These are phyloP conservation scores for Moringa oleifera DNA, from an alignment of 345 rosid species.

Conservation along the genomic window DNA sequence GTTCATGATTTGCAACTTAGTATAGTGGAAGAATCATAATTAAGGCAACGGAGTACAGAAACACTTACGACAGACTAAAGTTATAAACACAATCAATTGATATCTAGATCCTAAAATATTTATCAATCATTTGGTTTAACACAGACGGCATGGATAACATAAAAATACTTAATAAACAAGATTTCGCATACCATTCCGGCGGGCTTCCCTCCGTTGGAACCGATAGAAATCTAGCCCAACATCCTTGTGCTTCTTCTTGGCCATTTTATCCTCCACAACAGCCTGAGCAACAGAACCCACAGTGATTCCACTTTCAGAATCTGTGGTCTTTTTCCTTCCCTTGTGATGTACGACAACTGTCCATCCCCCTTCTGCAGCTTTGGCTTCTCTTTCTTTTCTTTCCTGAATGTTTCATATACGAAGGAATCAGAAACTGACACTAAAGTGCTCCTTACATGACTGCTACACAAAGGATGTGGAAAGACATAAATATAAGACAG, in stretches of 20 bases:
- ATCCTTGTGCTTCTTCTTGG: conserved; percentile 71
- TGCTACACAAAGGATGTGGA: too few relatives aligned
- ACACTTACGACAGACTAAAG: too few relatives aligned
- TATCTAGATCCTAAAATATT: too few relatives aligned
- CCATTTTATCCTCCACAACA: conserved; percentile 48
- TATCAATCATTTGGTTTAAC: too few relatives aligned
- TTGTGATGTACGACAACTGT: conserved; percentile 88
- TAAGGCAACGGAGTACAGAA: too few relatives aligned
- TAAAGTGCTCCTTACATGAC: too few relatives aligned
- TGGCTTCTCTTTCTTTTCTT: conserved; percentile 74
- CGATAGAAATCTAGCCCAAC: conserved; percentile 78
- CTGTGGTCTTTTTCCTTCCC: conserved; percentile 93
- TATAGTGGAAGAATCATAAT: too few relatives aligned
- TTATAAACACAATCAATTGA: too few relatives aligned
- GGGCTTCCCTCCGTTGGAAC: conserved; percentile 86
- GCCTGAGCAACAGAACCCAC: conserved; percentile 82
- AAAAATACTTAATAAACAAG: neutral
- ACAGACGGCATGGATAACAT: neutral
- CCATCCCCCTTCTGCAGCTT: conserved; percentile 93
- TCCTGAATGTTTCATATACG: conserved; percentile 41
- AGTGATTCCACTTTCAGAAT: conserved; percentile 64
- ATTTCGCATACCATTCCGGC: conserved; percentile 63
- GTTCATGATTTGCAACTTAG: too few relatives aligned
- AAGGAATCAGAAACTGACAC: too few relatives aligned
- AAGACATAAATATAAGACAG: too few relatives aligned